Evolutionary conservation across 2,329 filamentous ascomycete species (phyloP), one percentile per base, ranked within the genome.

Genomic region (Lachnellula arida): DNA sequence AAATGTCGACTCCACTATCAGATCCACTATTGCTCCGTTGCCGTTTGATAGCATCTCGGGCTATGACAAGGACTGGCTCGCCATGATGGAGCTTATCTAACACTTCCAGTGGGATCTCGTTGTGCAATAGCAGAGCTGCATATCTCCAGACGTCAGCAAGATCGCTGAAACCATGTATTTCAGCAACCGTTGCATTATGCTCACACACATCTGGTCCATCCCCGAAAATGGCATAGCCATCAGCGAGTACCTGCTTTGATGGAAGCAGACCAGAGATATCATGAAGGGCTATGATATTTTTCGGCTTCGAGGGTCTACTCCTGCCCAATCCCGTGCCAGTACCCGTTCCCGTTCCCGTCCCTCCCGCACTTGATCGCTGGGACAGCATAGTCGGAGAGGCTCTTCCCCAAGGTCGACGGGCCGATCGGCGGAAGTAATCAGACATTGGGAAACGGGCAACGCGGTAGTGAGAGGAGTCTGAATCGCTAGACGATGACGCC

Each of bases 81-180:
- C 78, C 76, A 42, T 77, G 75, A 59, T 79, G 75, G 32, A 77
- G 73, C 54, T 80, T 77, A 3, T 78, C 75, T 44, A 87, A 73
- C 25, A 89, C 74, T 63, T 87, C 80, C 3, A 93, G 75, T 1
- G 88, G 88, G 28, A 92, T 85, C 46, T 90, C 84, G 63, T 89
- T 88, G 61, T 85, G 84, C 46, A 97, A 75, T 5, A 97, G 77
- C 56, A 97, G 76, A 17, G 84, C 86, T 53, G 91, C 78, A 61
- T 97, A 87, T 49, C 82, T 83, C 94, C 94, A 99, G 6, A 96
- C 82, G 63, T 91, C 84, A 25, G 88, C 86, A 32, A 95, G 73
- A 60, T 96, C 89, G 14, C 77, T 71, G 60, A 84, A 81, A 4
- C 87, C 89, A 63, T 87, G 80, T 60, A 83, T 85, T 62, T 84